Conservation (phyloP, 148 eudicot genomes). For the Chenopodium berlandieri region DNA sequence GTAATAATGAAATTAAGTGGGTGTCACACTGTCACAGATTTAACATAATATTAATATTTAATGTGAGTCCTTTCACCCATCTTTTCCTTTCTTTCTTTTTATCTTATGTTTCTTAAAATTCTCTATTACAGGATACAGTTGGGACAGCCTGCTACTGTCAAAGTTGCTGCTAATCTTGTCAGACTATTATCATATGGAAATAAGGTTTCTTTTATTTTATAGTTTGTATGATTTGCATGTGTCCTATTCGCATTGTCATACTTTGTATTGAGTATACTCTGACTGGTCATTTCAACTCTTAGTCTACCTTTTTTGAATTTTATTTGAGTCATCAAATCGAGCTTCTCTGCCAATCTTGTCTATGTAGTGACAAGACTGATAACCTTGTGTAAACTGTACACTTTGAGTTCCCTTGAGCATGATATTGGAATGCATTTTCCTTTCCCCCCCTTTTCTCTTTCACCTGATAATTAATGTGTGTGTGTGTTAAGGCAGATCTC, state of each 20-base stretch:
- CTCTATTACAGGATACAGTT: slow-evolving; percentile 69
- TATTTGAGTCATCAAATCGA: neutral
- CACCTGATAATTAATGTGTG: too few relatives aligned
- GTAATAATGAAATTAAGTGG: too few relatives aligned
- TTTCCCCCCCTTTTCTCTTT: neutral
- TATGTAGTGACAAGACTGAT: neutral
- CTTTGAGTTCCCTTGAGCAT: neutral
- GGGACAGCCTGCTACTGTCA: slow-evolving; percentile 96
- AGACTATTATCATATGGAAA: slow-evolving; percentile 78
- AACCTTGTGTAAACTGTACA: neutral
- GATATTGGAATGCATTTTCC: neutral
- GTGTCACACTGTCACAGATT: too few relatives aligned
- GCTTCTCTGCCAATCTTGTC: neutral
- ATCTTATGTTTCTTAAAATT: neutral
- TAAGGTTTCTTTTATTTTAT: slow-evolving; percentile 46
- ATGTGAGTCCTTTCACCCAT: neutral
- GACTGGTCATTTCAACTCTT: neutral
- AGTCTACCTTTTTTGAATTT: neutral
- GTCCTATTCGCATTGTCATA: neutral
- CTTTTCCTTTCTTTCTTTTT: neutral
- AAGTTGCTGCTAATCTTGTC: slow-evolving; percentile 96
- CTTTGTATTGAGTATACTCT: neutral
- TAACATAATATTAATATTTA: neutral
- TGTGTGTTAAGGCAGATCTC: too few relatives aligned
- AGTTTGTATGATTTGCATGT: neutral